Evolutionary conservation across 2,329 filamentous ascomycete species (phyloP).

Genomic region (Hypomyces rosellus): DNA sequence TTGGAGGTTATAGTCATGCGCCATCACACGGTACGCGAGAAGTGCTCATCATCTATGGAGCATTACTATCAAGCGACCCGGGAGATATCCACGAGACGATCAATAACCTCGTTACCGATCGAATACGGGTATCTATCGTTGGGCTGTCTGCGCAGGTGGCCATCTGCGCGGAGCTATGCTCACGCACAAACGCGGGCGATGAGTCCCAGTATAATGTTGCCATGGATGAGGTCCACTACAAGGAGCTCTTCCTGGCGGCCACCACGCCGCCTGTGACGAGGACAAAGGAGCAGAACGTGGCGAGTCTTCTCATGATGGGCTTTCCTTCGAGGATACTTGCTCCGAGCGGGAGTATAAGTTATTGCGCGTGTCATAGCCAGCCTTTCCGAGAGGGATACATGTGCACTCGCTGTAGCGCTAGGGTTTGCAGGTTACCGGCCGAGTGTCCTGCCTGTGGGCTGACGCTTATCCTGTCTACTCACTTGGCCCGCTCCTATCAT

Average conservation of each 20-base stretch:
- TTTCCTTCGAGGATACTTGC: slow-evolving; percentile 85
- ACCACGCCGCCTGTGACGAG: slow-evolving; percentile 86
- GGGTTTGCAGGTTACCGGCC: slow-evolving; percentile 83
- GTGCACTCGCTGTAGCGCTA: slow-evolving; percentile 81
- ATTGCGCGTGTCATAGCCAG: slow-evolving; percentile 87
- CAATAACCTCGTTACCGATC: slow-evolving; percentile 67
- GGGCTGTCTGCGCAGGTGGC: slow-evolving; percentile 87
- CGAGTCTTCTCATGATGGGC: slow-evolving; percentile 89
- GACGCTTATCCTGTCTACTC: slow-evolving; percentile 89
- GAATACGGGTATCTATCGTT: slow-evolving; percentile 81
- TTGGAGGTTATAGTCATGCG: slow-evolving; percentile 56
- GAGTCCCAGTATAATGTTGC: slow-evolving; percentile 73
- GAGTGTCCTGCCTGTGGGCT: slow-evolving; percentile 89
- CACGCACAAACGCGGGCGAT: slow-evolving; percentile 79
- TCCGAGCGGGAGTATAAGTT: slow-evolving; percentile 55
- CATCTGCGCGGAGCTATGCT: slow-evolving; percentile 84
- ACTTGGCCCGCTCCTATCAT: slow-evolving; percentile 87
- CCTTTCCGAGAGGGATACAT: slow-evolving; percentile 79
- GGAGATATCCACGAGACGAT: slow-evolving; percentile 95
- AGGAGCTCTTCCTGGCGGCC: slow-evolving; percentile 78
- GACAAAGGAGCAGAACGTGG: slow-evolving; percentile 50
- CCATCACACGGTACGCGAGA: slow-evolving; percentile 91
- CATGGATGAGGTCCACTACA: slow-evolving; percentile 69
- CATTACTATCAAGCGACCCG: slow-evolving; percentile 82
- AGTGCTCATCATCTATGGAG: slow-evolving; percentile 86